Conservation (phyloP, 108 stramenopile genomes). For the Skeletonema marinoi region DNA sequence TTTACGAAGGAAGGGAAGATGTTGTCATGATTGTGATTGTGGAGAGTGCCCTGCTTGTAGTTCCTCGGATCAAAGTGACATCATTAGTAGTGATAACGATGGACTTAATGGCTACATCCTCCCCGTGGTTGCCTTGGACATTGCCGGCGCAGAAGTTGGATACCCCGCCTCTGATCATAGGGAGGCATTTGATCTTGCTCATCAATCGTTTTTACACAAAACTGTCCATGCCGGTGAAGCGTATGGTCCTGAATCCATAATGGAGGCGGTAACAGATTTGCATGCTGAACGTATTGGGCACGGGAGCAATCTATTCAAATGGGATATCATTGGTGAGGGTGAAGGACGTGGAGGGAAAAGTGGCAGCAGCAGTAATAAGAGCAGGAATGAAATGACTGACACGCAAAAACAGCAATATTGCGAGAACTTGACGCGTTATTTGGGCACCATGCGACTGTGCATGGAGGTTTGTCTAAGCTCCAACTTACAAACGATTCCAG, state of each 20-base stretch:
- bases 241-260: slow-evolving; percentile 44
- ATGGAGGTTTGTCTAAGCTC: slow-evolving; percentile 43
- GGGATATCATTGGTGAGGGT: slow-evolving; percentile 44
- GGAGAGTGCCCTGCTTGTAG: slow-evolving; percentile 9
- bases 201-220: slow-evolving; percentile 43
- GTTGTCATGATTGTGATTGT: slow-evolving; percentile 19
- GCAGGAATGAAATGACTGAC: slow-evolving; percentile 30
- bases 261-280: slow-evolving; percentile 34
- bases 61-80: neutral
- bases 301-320: slow-evolving; percentile 33
- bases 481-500: slow-evolving; percentile 44
- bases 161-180: slow-evolving; percentile 39
- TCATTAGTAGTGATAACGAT: neutral
- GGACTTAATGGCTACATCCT: slow-evolving; percentile 22
- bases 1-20: slow-evolving; percentile 24
- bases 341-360: slow-evolving; percentile 30
- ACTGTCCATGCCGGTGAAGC: slow-evolving; percentile 47
- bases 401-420: slow-evolving; percentile 30
- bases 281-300: slow-evolving; percentile 45
- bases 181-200: slow-evolving; percentile 42
- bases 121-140: slow-evolving; percentile 36
- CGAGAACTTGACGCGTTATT: slow-evolving; percentile 37
- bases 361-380: slow-evolving; percentile 5
- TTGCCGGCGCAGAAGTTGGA: slow-evolving; percentile 37
- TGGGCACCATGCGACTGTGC: slow-evolving; percentile 42